phyloP scores from a whole-genome alignment of 2,329 filamentous ascomycete genomes.

The Cadophora gregata region DNA sequence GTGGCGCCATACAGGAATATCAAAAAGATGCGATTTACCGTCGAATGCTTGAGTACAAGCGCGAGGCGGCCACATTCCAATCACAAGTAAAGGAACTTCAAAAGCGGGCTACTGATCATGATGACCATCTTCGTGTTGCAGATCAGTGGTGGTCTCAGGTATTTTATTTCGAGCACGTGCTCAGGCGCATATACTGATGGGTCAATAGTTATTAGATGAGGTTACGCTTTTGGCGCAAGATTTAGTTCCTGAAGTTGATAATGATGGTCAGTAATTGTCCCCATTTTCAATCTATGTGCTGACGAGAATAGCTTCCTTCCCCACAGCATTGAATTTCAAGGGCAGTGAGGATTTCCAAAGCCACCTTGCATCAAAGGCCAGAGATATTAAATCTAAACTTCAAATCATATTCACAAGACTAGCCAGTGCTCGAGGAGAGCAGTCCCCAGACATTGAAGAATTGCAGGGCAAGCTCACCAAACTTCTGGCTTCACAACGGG shows the following conservation, averaged over 20 bases:
- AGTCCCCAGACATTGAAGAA: slow-evolving; percentile 71
- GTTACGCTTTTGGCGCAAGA: slow-evolving; percentile 64
- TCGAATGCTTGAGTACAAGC: slow-evolving; percentile 98
- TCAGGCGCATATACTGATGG: slow-evolving; percentile 15
- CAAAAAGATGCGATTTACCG: slow-evolving; percentile 97
- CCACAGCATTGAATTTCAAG: slow-evolving; percentile 66
- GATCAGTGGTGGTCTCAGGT: slow-evolving; percentile 97
- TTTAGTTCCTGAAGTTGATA: slow-evolving; percentile 51
- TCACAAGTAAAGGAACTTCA: slow-evolving; percentile 79
- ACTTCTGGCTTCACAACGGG: slow-evolving; percentile 82
- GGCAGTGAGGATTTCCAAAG: slow-evolving; percentile 76
- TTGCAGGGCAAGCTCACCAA: slow-evolving; percentile 78
- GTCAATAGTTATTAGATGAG: slow-evolving; percentile 64
- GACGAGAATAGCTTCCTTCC: slow-evolving; percentile 56
- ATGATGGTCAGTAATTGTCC: slow-evolving; percentile 43
- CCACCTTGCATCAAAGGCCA: slow-evolving; percentile 78
- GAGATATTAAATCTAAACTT: slow-evolving; percentile 77
- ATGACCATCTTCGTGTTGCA: slow-evolving; percentile 89
- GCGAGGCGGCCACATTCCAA: slow-evolving; percentile 84
- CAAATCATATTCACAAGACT: slow-evolving; percentile 69
- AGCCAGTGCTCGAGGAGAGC: slow-evolving; percentile 55
- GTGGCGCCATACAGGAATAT: slow-evolving; percentile 66
- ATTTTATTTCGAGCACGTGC: slow-evolving; percentile 42
- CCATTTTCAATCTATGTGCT: slow-evolving; percentile 4
- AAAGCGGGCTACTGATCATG: slow-evolving; percentile 80